phyloP scores from a whole-genome alignment of 495 filamentous ascomycete species.

The Oidiodendron maius region DNA sequence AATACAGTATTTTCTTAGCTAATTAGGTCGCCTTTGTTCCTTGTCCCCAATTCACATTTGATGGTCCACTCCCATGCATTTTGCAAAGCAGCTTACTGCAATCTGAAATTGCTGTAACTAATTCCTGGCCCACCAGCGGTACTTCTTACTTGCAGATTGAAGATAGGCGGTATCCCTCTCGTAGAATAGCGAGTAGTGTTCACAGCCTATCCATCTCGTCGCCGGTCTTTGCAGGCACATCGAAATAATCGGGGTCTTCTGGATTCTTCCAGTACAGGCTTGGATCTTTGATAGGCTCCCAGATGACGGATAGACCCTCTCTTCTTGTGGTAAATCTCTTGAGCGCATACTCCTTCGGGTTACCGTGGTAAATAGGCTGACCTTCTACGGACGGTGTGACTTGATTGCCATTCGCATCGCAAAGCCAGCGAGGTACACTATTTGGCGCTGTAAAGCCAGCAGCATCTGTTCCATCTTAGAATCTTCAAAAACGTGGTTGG shows the following conservation, averaged over 20 bases:
- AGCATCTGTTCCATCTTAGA: too few relatives aligned
- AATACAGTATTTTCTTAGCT: too few relatives aligned
- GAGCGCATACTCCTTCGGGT: slow-evolving; percentile 8
- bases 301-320: neutral
- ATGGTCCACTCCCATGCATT: too few relatives aligned
- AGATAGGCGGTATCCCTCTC: neutral
- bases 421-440: slow-evolving; percentile 8
- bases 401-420: slow-evolving; percentile 6
- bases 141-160: too few relatives aligned
- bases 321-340: slow-evolving; percentile 5
- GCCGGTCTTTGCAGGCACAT: neutral
- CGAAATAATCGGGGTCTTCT: neutral
- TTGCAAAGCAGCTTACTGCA: too few relatives aligned
- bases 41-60: too few relatives aligned
- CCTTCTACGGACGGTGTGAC: slow-evolving; percentile 17
- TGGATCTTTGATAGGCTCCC: neutral
- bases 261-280: neutral
- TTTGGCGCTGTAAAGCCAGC: too few relatives aligned
- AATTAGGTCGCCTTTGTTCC: too few relatives aligned
- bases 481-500: too few relatives aligned
- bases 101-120: too few relatives aligned
- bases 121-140: too few relatives aligned
- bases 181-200: neutral
- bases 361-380: slow-evolving; percentile 14
- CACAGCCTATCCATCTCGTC: neutral